A percentile compares a stretch with the other conserved stretches of the same genome.
Evolutionary conservation across 2,329 filamentous ascomycete species (phyloP).

Genomic region (Microdochium trichocladiopsis): DNA sequence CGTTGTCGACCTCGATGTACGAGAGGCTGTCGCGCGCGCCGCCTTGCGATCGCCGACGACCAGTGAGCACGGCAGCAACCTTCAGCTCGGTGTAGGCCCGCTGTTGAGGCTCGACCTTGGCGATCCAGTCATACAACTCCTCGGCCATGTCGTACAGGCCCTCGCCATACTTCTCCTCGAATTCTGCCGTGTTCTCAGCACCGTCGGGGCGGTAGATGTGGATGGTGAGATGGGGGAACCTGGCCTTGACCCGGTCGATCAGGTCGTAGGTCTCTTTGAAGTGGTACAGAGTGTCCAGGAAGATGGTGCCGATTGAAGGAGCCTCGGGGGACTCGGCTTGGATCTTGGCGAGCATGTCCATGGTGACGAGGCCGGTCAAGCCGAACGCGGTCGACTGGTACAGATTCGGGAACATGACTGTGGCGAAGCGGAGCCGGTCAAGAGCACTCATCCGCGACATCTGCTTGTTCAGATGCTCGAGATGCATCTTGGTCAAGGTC

Average conservation of each 20-base stretch:
- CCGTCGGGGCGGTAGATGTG: conserved; percentile 88
- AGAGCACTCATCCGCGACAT: conserved; percentile 81
- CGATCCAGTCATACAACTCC: conserved; percentile 91
- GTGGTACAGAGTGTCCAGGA: conserved; percentile 79
- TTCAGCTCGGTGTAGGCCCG: conserved; percentile 82
- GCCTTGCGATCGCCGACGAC: conserved; percentile 85
- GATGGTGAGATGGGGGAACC: conserved; percentile 72
- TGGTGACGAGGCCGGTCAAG: conserved; percentile 70
- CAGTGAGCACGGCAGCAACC: conserved; percentile 87
- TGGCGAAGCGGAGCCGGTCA: conserved; percentile 89
- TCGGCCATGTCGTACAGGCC: conserved; percentile 79
- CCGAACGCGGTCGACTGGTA: conserved; percentile 84
- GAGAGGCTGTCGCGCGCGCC: conserved; percentile 85
- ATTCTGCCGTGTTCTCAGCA: conserved; percentile 64
- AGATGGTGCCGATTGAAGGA: conserved; percentile 60
- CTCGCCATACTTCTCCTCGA: conserved; percentile 74
- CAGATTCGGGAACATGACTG: conserved; percentile 81
- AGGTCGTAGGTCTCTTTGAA: conserved; percentile 71
- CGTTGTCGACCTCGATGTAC: conserved; percentile 84
- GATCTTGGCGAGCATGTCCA: conserved; percentile 80
- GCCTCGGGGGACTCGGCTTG: conserved; percentile 53
- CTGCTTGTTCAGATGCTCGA: conserved; percentile 86
- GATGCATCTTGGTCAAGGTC: conserved; percentile 78
- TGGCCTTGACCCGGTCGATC: conserved; percentile 64
- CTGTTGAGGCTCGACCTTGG: conserved; percentile 95